Base-by-base conservation (phyloP, 164 flowering plant species). In the Berberis vulgaris region DNA sequence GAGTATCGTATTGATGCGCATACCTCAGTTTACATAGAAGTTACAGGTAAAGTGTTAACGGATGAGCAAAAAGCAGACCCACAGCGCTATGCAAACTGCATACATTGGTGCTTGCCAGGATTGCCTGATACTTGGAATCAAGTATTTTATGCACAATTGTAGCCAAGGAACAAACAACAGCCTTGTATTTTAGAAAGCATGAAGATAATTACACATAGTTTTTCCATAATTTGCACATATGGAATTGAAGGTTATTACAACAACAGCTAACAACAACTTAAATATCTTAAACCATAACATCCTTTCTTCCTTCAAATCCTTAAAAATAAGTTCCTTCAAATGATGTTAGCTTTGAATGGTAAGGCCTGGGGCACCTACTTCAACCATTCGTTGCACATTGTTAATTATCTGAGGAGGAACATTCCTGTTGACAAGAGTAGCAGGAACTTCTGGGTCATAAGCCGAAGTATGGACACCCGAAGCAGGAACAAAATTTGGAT, bases 1-100 rank as follows among this genome's bases (percentile, higher is more conserved):
- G 96, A 94, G 67, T 78, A 94, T 74, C 69, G 97, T 59, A 78
- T 81, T 1, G 97, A 94, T 63, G 99, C 77, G 6, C 99, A 94
- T 65, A 47, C 96, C 1, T 87, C 93, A 1, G 80, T 95, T 44
- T 95, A 85, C 62, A 85, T 94, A 0, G 92, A 86, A 61, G 52
- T 63, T 0, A 83, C 79, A n/a, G 99, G 97, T 9, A 82, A 81
- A 59, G 54, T 89, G 46, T 60, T 94, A 47, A 87, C 86, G 1
- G 85, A 82, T 4, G 88, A 88, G 68, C 77, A 94, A 49, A 88
- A 82, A 56, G 82, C 85, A 0, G 90, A 91, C 59, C 95, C 95
- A 0, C 46, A 73, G 9, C 81, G 67, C 52, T 63, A 80, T 62
- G 97, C 97, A 5, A 97, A 94, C 69, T 94, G 96, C 74, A 88